These are phyloP conservation scores for Thymus quinquecostatus DNA, from an alignment of 257 asterid genomes.

Conservation along the genomic window DNA sequence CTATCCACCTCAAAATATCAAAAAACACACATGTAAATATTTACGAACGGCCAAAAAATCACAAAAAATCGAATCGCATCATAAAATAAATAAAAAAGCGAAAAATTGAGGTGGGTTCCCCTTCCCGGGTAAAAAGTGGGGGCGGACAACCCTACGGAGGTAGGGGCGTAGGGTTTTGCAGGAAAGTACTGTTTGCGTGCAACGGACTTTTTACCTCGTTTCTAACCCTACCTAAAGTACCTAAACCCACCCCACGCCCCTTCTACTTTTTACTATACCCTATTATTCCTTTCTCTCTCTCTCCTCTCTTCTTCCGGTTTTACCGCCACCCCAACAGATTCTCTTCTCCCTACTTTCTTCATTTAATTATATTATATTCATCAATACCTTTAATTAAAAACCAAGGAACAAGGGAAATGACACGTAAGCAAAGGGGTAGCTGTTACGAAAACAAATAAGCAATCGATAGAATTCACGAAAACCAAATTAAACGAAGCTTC, in stretches of 20 bases:
- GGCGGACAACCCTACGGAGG: constrained; percentile 26
- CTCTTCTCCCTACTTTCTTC: background rate
- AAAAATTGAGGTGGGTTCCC: too few species aligned
- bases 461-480: background rate
- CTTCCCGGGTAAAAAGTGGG: constrained; percentile 29
- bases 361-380: background rate
- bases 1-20: too few species aligned
- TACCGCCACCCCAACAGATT: constrained; percentile 25
- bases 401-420: constrained; percentile 6
- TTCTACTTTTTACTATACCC: background rate
- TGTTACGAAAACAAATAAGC: constrained; percentile 25
- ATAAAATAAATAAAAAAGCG: too few species aligned
- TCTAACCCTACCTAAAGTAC: constrained; percentile 26
- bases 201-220: constrained; percentile 27
- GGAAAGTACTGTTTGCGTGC: constrained; percentile 35
- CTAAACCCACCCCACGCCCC: constrained; percentile 37
- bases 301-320: constrained; percentile 21
- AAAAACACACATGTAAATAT: too few species aligned
- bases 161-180: constrained; percentile 8
- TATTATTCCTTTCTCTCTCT: background rate
- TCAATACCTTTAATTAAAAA: constrained; percentile 6
- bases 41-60: too few species aligned
- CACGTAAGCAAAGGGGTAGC: constrained; percentile 1
- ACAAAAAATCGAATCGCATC: background rate
- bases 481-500: constrained; percentile 9